Percentiles rank a stretch among this genome's conserved stretches.
phyloP scores from a whole-genome alignment of 1,284 basidiomycete species.

The Rhodotorula sp. region DNA sequence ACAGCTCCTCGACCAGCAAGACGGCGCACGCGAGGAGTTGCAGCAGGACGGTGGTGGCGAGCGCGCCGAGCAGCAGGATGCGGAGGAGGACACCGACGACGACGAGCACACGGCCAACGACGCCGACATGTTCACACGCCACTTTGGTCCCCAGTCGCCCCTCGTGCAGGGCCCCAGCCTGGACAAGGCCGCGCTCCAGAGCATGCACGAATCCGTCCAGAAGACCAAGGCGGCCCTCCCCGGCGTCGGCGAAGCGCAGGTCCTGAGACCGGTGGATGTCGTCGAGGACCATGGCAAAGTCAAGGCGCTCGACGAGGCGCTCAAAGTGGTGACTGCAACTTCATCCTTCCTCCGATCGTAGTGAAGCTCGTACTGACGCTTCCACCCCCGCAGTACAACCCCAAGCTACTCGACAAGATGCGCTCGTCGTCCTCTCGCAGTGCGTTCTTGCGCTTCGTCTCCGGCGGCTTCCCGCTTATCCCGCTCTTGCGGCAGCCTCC shows the following conservation, averaged over 20 bases:
- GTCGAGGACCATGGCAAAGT: constrained; percentile 26
- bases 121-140: constrained; percentile 7
- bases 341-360: not conserved
- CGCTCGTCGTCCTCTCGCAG: constrained; percentile 41
- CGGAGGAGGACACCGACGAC: not conserved
- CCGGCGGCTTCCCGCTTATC: not conserved
- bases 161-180: constrained; percentile 6
- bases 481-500: not conserved
- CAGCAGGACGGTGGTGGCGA: not conserved
- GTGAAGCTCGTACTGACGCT: rapidly evolving
- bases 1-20: not conserved
- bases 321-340: not conserved
- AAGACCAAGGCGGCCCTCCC: constrained; percentile 15
- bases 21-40: too few relatives aligned
- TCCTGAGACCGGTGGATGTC: constrained; percentile 42
- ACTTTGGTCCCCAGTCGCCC: constrained; percentile 9
- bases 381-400: constrained; percentile 32
- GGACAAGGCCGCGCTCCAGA: not conserved
- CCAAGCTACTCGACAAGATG: constrained; percentile 42
- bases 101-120: not conserved
- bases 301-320: not conserved
- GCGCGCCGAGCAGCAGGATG: not conserved
- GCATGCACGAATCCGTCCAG: not conserved
- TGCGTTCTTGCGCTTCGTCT: constrained; percentile 17
- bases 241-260: constrained; percentile 22